Base-by-base conservation (phyloP, 225 moss, liverwort and hornwort species). In the Takakia lepidozioides region DNA sequence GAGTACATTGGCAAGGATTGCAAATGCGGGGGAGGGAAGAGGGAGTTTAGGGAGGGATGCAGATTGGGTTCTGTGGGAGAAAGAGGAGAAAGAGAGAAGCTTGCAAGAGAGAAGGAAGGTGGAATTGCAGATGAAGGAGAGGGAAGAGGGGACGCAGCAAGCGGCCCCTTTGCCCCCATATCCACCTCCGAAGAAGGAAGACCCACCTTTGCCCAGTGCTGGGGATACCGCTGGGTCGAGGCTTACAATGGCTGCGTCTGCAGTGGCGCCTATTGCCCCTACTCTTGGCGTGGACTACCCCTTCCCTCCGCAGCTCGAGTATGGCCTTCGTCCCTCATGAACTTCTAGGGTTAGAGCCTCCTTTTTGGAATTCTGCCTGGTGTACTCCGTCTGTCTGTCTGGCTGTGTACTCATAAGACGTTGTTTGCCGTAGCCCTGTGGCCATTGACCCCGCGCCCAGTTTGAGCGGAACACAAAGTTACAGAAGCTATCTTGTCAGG, bases 261-360 rank as follows among this genome's bases (percentile, higher is more conserved):
- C 55, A 21, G 61, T 56, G 17, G 91, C 85, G 48, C 81, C 87
- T 36, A 91, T 98, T 45, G 67, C 91, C 47, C 62, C 81, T 34
- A 59, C 75, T 42, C 68, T 98, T 25, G 98, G 91, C 4, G 66
- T 98, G 44, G 98, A 91, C 67, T 98, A 98, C 29, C 49, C 83
- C 1, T 98, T 98, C 38, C 87, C 98, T 77, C 91, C 98, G 15
- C 81, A 85, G 45, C 75, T 98, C 49, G 87, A 85, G 98, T 98
- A 83, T 41, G 80, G n/a, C n/a, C n/a, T n/a, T n/a, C n/a, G n/a
- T n/a, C n/a, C n/a, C n/a, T n/a, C n/a, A n/a, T n/a, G n/a, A n/a
- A n/a, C n/a, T n/a, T n/a, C n/a, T n/a, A n/a, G n/a, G n/a, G n/a
- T n/a, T n/a, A n/a, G n/a, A n/a, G n/a, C n/a, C n/a, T n/a, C n/a